Evolutionary conservation across 768 basidiomycete species (phyloP).

Genomic region (Panaeolus papilionaceus): DNA sequence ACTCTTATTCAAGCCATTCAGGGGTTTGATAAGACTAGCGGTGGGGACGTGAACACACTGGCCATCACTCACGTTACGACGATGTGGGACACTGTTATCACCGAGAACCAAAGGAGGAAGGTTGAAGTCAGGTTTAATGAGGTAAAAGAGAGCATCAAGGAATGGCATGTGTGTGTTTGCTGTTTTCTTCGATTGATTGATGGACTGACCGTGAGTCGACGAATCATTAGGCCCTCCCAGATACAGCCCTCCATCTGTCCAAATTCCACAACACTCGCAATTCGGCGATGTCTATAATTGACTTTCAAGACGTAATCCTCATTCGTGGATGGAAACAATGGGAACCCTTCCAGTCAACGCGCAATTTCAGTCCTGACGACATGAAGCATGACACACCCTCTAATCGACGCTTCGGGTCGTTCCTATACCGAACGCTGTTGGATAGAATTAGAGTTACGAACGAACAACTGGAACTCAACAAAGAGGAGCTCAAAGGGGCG

Average conservation of each 20-base stretch:
- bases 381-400: neutral
- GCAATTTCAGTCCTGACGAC: conserved; percentile 6
- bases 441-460: conserved; percentile 1
- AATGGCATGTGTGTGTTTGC: neutral
- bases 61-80: neutral
- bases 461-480: neutral
- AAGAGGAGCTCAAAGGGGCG: neutral
- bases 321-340: conserved; percentile 7
- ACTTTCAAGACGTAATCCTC: neutral
- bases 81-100: conserved; percentile 4
- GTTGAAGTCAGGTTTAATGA: neutral
- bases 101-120: neutral
- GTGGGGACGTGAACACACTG: neutral
- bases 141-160: neutral
- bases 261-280: neutral
- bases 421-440: neutral
- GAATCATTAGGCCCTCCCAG: neutral
- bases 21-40: neutral
- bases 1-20: conserved; percentile 5
- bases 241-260: neutral
- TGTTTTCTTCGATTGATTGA: neutral
- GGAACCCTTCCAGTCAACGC: neutral
- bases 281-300: neutral
- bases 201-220: neutral
- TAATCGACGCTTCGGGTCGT: neutral